Evolutionary conservation across 148 eudicot genomes (phyloP), one percentile per base, ranked within the genome.

Genomic region (Persicaria maculosa): DNA sequence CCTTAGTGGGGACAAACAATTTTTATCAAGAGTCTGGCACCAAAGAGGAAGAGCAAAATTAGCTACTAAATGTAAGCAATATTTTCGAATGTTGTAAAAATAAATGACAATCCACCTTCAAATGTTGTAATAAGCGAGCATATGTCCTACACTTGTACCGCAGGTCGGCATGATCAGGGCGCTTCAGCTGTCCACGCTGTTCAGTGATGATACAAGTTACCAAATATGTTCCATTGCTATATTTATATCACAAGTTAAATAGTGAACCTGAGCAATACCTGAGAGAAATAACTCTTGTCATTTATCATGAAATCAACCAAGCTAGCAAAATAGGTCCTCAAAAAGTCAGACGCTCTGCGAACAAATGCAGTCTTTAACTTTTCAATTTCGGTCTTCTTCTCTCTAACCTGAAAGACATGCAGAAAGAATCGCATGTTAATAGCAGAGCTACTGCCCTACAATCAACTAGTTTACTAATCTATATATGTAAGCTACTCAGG

Each of bases 131-230:
- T 69, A 95, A 93, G 78, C 96, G 96, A 82, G 98, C 98, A 82
- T 95, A 95, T 25, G 97, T 90, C 90, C 96, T 85, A 89, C 96
- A 92, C 87, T 90, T 92, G 74, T 84, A 92, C 50, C 97, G 84
- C 71, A 95, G 88, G 88, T 92, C 98, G 81, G 96, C 92, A 81
- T 95, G 98, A 84, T 95, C 97, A 59, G 98, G 98, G 81, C 97
- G 88, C 86, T 95, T 95, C 55, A 95, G 74, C 50, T 90, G 96
- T 74, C 98, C 98, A 78, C 93, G 87, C 98, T 95, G 87, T 81
- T 75, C 74, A 79, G 77, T 17, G 40, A 74, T 80, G 75, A 40
- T 15, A 31, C 40, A 31, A 31, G 40, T 31, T 31, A 31, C 40
- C 40, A 54, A 10, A 77, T 20, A 40, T 76, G 47, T 50, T 44